Conservation (phyloP, 2,329 filamentous ascomycete species). For the Ophiostoma sp. region DNA sequence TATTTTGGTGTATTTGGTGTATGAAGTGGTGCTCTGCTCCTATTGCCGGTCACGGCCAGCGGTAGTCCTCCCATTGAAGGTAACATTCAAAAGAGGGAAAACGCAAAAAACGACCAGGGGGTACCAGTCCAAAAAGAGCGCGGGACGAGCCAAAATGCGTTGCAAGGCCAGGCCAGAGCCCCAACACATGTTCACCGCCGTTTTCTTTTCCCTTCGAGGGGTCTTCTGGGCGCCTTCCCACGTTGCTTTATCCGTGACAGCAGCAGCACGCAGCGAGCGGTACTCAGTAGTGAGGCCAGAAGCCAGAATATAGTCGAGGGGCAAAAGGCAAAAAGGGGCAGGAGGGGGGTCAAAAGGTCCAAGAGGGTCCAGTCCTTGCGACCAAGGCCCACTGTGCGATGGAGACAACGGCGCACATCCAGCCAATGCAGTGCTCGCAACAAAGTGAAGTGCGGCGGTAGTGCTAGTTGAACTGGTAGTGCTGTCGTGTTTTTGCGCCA, state of each 20-base stretch:
- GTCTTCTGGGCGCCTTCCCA: slow-evolving; percentile 1
- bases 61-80: background rate
- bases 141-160: background rate
- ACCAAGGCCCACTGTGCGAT: slow-evolving; percentile 24
- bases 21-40: background rate
- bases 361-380: slow-evolving; percentile 12
- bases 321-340: slow-evolving; percentile 7
- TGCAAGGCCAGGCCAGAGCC: background rate
- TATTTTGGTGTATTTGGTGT: background rate
- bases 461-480: slow-evolving; percentile 17
- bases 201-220: slow-evolving; percentile 20
- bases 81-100: slow-evolving; percentile 1
- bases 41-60: slow-evolving; percentile 15
- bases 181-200: slow-evolving; percentile 26
- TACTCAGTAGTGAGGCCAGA: background rate
- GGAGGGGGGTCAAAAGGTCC: background rate
- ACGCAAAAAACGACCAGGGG: background rate
- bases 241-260: background rate
- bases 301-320: background rate
- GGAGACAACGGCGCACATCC: slow-evolving; percentile 12
- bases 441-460: slow-evolving; percentile 14
- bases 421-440: slow-evolving; percentile 11
- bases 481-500: background rate
- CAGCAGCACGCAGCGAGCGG: background rate
- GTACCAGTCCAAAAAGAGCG: background rate